phyloP scores from a whole-genome alignment of 768 basidiomycete genomes.

The Xerocomellus intermedius region DNA sequence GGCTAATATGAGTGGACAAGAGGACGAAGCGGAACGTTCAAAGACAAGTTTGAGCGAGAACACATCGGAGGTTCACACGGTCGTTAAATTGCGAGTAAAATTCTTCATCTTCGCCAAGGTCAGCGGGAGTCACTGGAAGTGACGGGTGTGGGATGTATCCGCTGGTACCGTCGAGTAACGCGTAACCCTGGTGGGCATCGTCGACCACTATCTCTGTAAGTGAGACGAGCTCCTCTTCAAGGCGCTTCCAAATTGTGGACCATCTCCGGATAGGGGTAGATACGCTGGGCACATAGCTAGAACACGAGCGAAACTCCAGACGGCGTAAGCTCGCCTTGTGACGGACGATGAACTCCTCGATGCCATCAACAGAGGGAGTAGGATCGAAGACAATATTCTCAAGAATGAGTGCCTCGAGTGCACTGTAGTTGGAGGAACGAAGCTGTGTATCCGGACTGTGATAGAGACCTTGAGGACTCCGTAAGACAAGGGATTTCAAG shows the following conservation, averaged over 20 bases:
- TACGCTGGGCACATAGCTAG: constrained; percentile 23
- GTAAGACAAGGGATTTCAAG: constrained; percentile 23
- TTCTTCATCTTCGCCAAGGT: constrained; percentile 8
- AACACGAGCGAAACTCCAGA: constrained; percentile 27
- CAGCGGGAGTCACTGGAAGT: neutral
- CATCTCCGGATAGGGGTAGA: constrained; percentile 22
- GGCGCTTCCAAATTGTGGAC: constrained; percentile 28
- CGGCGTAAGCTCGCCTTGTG: constrained; percentile 27
- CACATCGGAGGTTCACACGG: constrained; percentile 12
- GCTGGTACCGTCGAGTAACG: constrained; percentile 18
- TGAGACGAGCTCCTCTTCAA: constrained; percentile 21
- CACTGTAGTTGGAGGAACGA: constrained; percentile 20
- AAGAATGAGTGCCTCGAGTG: constrained; percentile 27
- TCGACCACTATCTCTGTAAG: constrained; percentile 25
- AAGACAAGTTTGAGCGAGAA: neutral
- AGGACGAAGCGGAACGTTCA: neutral
- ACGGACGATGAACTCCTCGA: constrained; percentile 32
- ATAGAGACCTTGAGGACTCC: constrained; percentile 30
- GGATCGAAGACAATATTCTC: constrained; percentile 33
- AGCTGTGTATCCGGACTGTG: constrained; percentile 27
- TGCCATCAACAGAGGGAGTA: constrained; percentile 16
- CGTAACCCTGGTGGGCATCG: constrained; percentile 19
- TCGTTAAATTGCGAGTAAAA: constrained; percentile 7
- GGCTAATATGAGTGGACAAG: neutral
- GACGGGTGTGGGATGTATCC: constrained; percentile 26